Evolutionary conservation across 345 rosid species (phyloP).

Genomic region (Punica granatum): DNA sequence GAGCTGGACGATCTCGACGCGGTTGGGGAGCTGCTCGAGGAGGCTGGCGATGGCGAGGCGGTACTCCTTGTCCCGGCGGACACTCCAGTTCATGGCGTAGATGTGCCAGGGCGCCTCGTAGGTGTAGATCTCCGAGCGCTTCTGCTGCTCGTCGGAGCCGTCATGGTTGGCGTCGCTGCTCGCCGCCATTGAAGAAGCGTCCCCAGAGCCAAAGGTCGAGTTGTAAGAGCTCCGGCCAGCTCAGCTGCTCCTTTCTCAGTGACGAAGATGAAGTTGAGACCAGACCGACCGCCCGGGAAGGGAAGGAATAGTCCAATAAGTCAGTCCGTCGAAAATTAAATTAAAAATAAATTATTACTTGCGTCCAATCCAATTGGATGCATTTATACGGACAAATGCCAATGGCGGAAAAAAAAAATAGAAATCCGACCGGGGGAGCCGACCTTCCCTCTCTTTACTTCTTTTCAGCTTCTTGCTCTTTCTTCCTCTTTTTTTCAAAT

Average conservation of each 20-base stretch:
- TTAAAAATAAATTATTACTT: no score
- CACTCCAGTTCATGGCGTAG: slow-evolving; percentile 99
- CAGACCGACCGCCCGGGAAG: no score
- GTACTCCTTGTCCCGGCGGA: slow-evolving; percentile 95
- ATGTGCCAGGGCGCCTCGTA: slow-evolving; percentile 97
- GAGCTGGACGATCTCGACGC: slow-evolving; percentile 91
- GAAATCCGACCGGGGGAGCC: neutral
- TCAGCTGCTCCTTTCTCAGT: neutral
- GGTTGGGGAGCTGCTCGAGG: slow-evolving; percentile 68
- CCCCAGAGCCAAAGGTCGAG: neutral
- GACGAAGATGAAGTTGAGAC: neutral
- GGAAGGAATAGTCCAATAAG: no score
- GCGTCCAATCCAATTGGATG: neutral
- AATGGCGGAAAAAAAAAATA: no score
- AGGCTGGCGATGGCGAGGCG: slow-evolving; percentile 91
- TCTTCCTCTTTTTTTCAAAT: no score
- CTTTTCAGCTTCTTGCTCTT: no score
- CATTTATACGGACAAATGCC: no score
- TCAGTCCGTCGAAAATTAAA: no score
- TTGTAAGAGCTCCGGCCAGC: neutral
- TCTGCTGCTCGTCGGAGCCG: slow-evolving; percentile 90
- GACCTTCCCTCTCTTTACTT: no score
- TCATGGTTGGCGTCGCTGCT: slow-evolving; percentile 75
- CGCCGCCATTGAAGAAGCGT: slow-evolving; percentile 35
- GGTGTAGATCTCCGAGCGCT: slow-evolving; percentile 91